A percentile compares a stretch with the other conserved stretches of the same genome.
These are phyloP conservation scores for Rosa rugosa DNA, from an alignment of 306 rosid species.

Conservation along the genomic window DNA sequence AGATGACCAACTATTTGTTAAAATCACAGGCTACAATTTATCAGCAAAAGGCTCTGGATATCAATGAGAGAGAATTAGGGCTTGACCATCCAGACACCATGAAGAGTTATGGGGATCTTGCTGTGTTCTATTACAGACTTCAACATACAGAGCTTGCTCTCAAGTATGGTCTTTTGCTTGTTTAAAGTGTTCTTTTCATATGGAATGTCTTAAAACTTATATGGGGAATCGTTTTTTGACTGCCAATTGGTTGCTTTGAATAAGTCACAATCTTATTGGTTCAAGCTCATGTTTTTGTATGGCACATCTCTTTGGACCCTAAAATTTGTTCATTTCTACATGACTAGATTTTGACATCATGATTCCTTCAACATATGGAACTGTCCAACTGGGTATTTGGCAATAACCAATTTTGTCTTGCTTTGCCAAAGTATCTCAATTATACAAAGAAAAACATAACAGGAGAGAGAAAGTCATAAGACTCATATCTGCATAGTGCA, in stretches of 20 bases:
- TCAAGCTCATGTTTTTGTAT: neutral
- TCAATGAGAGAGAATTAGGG: constrained; percentile 96
- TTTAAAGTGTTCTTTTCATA: constrained; percentile 10
- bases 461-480: constrained; percentile 9
- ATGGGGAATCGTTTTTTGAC: neutral
- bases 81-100: constrained; percentile 99
- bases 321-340: neutral
- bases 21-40: constrained; percentile 86
- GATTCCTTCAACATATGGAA: neutral
- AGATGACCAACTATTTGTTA: constrained; percentile 28
- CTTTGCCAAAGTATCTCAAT: neutral
- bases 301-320: neutral
- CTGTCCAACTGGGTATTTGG: neutral
- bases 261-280: neutral
- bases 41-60: constrained; percentile 97
- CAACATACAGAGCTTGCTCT: constrained; percentile 98
- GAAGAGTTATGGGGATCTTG: constrained; percentile 99
- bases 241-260: neutral
- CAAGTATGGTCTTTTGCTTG: constrained; percentile 59
- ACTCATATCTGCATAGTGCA: neutral
- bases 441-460: neutral
- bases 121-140: constrained; percentile 97
- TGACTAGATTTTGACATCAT: neutral
- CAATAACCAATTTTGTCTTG: neutral
- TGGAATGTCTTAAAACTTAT: neutral